Evolutionary conservation across 164 flowering plant species (phyloP).

Genomic region (Cinnamomum chago): DNA sequence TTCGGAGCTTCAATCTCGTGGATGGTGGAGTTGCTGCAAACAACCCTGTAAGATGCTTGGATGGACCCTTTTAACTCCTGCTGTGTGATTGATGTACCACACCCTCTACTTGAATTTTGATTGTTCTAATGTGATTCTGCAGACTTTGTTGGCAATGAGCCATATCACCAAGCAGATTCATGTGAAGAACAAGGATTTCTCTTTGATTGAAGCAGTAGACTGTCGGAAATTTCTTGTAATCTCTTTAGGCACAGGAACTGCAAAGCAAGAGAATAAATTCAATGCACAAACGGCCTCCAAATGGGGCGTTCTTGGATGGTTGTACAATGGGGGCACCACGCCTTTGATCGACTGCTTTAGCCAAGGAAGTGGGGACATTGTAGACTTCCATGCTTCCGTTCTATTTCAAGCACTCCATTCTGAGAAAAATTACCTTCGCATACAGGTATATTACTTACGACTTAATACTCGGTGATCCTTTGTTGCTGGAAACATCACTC

Average conservation of each 20-base stretch:
- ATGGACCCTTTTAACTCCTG: neutral
- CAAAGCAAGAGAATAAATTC: slow-evolving; percentile 34
- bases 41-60: slow-evolving; percentile 28
- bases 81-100: too few relatives aligned
- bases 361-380: slow-evolving; percentile 53
- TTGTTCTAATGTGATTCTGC: neutral
- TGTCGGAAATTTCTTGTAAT: slow-evolving; percentile 32
- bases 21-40: slow-evolving; percentile 50
- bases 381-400: slow-evolving; percentile 45
- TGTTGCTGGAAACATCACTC: too few relatives aligned
- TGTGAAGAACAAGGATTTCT: slow-evolving; percentile 17
- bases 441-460: slow-evolving; percentile 31
- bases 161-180: slow-evolving; percentile 29
- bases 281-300: slow-evolving; percentile 29
- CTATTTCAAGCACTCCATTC: slow-evolving; percentile 33
- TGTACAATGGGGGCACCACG: slow-evolving; percentile 27
- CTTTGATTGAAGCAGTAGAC: slow-evolving; percentile 26
- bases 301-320: slow-evolving; percentile 51
- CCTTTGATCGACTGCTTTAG: slow-evolving; percentile 37
- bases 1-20: slow-evolving; percentile 23
- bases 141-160: slow-evolving; percentile 45
- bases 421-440: slow-evolving; percentile 42
- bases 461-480: too few relatives aligned
- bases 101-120: too few relatives aligned
- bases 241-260: slow-evolving; percentile 47